Evolutionary conservation across 495 filamentous ascomycete genomes (phyloP), one percentile per base, ranked within the genome.

Genomic region (Podospora australis): DNA sequence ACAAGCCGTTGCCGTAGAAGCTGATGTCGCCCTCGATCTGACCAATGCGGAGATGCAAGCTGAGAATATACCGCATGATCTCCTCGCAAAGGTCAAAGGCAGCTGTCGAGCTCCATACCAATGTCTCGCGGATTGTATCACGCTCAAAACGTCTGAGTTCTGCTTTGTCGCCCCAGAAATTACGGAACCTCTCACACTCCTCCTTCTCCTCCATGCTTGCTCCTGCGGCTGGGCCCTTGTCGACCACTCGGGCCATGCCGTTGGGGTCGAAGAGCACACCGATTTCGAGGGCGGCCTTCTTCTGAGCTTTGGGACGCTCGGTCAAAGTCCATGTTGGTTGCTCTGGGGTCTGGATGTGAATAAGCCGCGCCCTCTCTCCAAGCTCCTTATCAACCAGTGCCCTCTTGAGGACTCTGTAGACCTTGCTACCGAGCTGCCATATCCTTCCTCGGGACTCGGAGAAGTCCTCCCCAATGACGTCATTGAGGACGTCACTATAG

Each of bases 121-220:
- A 63, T 58, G 84, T 92, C 60, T 89, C 85, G 2, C 80, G 72
- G 46, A 88, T 87, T 35, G 74, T 78, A 11, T 84, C 85, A 45
- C 86, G 80, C 48, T 83, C 83, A 62, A 88, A 88, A 26, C 85
- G 80, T 56, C 85, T 75, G 14, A 88, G 70, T 48, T 88, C 85
- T 10, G 85, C 71, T 58, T 83, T 86, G 3, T 84, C 76, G 6
- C 84, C 85, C 85, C 85, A 89, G 59, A 89, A 88, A 23, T 75
- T 70, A n/a, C 81, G 80, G 51, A 85, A 89, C 20, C 67, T 70
- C 6, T 79, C 77, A 25, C 84, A 79, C 54, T 80, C 77, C 46
- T 78, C 76, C 60, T 81, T 88, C 39, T 88, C 74, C 61, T 96
- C 88, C 3, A 87, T 39, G 24, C 43, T 63, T n/a, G 57, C 41